A percentile compares a stretch with the other conserved stretches of the same genome.
Conservation (phyloP, 2,329 filamentous ascomycete species). For the Mycosphaerella sp. region DNA sequence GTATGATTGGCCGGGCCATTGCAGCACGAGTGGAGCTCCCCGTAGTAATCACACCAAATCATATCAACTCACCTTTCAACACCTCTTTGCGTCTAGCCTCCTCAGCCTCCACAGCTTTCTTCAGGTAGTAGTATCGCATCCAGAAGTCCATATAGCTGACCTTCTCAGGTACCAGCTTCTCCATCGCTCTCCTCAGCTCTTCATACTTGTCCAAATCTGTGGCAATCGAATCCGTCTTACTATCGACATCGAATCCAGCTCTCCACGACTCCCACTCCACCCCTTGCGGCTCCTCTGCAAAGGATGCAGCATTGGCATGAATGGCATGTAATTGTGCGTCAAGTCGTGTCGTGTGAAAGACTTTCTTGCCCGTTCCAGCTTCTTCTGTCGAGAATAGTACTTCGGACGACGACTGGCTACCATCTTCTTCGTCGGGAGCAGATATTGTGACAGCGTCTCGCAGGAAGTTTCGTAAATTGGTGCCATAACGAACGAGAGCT, state of each 20-base stretch:
- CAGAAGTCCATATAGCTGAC: slow-evolving; percentile 90
- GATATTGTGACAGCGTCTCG: slow-evolving; percentile 85
- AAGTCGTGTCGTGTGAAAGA: slow-evolving; percentile 90
- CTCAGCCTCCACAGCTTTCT: slow-evolving; percentile 87
- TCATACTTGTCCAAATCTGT: slow-evolving; percentile 77
- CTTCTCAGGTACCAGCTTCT: slow-evolving; percentile 86
- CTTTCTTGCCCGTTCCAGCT: slow-evolving; percentile 72
- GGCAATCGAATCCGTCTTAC: slow-evolving; percentile 77
- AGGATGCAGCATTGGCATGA: slow-evolving; percentile 75
- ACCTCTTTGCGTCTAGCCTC: slow-evolving; percentile 84
- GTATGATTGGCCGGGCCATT: slow-evolving; percentile 12
- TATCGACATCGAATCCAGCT: slow-evolving; percentile 68
- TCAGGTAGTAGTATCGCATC: slow-evolving; percentile 90
- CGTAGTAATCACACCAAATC: too few species aligned
- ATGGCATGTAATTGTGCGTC: slow-evolving; percentile 96
- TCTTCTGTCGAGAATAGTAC: slow-evolving; percentile 94
- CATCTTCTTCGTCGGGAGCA: slow-evolving; percentile 51
- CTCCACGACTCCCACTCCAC: slow-evolving; percentile 70
- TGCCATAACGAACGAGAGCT: slow-evolving; percentile 83
- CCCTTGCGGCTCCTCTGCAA: slow-evolving; percentile 67
- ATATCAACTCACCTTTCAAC: slow-evolving; percentile 64
- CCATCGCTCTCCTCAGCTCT: slow-evolving; percentile 83
- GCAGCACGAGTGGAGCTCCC: background rate
- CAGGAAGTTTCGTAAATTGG: slow-evolving; percentile 82
- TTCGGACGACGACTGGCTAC: slow-evolving; percentile 42